Evolutionary conservation across 2,329 filamentous ascomycete genomes (phyloP), one percentile per base, ranked within the genome.

Genomic region (Aspergillus sp.): DNA sequence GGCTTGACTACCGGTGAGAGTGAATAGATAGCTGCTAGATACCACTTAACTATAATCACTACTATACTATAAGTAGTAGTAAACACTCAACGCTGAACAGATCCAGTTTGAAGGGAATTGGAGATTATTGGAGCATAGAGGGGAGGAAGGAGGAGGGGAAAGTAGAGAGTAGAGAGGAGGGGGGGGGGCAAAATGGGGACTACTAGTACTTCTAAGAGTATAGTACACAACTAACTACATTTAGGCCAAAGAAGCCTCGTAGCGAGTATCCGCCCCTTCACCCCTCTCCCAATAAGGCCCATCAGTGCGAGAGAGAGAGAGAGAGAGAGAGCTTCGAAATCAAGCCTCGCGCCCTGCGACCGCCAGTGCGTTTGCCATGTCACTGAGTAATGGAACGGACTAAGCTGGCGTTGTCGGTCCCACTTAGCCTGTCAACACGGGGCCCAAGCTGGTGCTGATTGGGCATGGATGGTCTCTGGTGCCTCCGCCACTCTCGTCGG

Each of bases 361-460:
- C 45, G 32, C 45, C 58, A 56, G 45, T 47, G 59, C 55, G 56
- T 57, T 61, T 59, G 55, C 57, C 59, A 61, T 62, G 62, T 60
- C 38, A 55, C 47, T 56, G 54, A 59, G 38, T 58, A 66, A 57
- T 63, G 58, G 51, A 57, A 58, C 53, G 64, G 52, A 39, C 49
- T 45, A 56, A 60, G 39, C 51, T 65, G 58, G 56, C 56, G 56
- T 59, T 61, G 53, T 53, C 45, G 41, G 54, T 48, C 54, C 65
- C 65, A 65, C 65, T 59, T 59, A 53, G 55, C 45, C 60, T 59
- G 62, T 59, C 58, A 61, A 62, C 48, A 59, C 47, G 50, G 58
- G 55, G 59, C 45, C 51, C 45, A 15, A 43, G 36, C 39, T 15
- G 28, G 17, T 23, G 15, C 7, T 55, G 28, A 57, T 57, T 62